phyloP scores from a whole-genome alignment of 2,329 filamentous ascomycete species.

The Zymoseptoria ardabiliae region DNA sequence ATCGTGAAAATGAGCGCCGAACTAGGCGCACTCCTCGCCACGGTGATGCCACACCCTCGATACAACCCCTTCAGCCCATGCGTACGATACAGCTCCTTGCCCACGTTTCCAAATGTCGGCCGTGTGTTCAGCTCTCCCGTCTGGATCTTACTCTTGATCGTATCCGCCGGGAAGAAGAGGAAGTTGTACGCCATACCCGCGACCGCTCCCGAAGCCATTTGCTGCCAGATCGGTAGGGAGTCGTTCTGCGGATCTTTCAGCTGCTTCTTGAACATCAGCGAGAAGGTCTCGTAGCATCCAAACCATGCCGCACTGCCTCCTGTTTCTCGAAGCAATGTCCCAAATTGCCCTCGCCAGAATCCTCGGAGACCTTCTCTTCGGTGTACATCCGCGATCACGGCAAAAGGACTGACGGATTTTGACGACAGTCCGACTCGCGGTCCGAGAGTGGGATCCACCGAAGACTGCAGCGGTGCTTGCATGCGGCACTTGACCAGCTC shows the following conservation, averaged over 20 bases:
- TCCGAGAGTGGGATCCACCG: constrained; percentile 21
- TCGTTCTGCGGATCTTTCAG: constrained; percentile 30
- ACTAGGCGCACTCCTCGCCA: constrained; percentile 77
- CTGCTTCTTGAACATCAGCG: constrained; percentile 54
- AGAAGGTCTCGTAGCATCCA: constrained; percentile 74
- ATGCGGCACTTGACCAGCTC: constrained; percentile 98
- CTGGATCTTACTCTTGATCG: constrained; percentile 95
- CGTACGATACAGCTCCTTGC: constrained; percentile 67
- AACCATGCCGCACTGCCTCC: constrained; percentile 96
- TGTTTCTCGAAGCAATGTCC: constrained; percentile 87
- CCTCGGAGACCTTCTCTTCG: constrained; percentile 73
- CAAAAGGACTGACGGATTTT: constrained; percentile 44
- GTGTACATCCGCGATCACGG: constrained; percentile 72
- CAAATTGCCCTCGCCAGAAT: constrained; percentile 93
- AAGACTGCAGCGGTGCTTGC: constrained; percentile 58
- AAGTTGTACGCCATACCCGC: constrained; percentile 96
- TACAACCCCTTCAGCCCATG: constrained; percentile 82
- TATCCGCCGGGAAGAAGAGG: constrained; percentile 93
- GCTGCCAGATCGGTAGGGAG: constrained; percentile 73
- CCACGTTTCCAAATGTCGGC: constrained; percentile 66
- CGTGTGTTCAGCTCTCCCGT: constrained; percentile 56
- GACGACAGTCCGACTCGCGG: constrained; percentile 6
- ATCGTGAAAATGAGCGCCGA: constrained; percentile 98
- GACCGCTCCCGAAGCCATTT: constrained; percentile 76
- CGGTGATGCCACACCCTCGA: constrained; percentile 90